Base-by-base conservation (phyloP, 345 rosid genomes). In the Populus deltoides region DNA sequence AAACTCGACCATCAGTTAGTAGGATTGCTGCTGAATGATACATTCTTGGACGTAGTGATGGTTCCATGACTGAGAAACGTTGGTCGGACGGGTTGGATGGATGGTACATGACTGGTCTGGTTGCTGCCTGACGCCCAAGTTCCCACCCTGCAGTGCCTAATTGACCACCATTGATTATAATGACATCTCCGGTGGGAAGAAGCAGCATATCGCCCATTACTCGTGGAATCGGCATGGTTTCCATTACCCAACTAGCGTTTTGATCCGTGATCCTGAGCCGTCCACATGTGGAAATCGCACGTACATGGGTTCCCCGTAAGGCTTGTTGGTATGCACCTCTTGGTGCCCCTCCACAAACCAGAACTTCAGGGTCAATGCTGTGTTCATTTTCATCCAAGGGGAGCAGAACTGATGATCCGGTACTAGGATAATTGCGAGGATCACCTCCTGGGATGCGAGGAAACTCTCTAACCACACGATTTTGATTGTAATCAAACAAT, bases 131-230 rank as follows among this genome's bases (percentile, higher is more conserved):
- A 7, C 80, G 85, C 0, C 78, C 95, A 7, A 74, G 61, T 15
- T 94, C 93, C 92, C 92, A 93, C 1, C 98, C 97, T 1, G 97
- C 97, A 0, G 97, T 90, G 59, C 98, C 97, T 1, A 70, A 25
- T 27, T 77, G 86, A 2, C 85, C 93, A 0, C 98, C 97, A 18
- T 93, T 94, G 83, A 93, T 72, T 22, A 93, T 85, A 71, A 93
- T 66, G 63, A 93, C 84, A 41, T 93, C 92, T 6, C 94, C 91
- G 2, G 86, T 89, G 1, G 97, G 95, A 24, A 94, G 88, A 31
- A 94, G 82, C 1, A 94, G 53, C 98, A 93, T 93, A 75, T 94
- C 98, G 0, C 95, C 88, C 98, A 94, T 93, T n/a, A 90, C 93
- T 71, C 97, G 87, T 12, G 90, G 87, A 6, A 84, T 49, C 0